These are phyloP conservation scores for Rubroboletus pulcherrimus DNA, from an alignment of 768 basidiomycete genomes.

Conservation along the genomic window DNA sequence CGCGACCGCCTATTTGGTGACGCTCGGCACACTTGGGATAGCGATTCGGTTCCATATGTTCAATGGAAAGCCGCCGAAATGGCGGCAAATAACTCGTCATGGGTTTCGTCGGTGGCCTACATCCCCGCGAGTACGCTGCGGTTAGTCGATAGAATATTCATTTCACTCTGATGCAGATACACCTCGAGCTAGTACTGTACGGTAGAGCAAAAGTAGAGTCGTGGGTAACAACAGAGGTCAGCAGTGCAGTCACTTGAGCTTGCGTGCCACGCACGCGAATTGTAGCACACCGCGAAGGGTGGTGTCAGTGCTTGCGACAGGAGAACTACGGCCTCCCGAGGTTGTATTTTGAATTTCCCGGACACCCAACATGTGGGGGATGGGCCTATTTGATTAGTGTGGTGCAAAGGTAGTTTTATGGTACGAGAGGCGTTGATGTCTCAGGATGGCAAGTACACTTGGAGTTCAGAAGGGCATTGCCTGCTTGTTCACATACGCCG, in stretches of 20 bases:
- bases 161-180: not conserved
- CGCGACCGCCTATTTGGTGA: not conserved
- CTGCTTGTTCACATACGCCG: conserved; percentile 26
- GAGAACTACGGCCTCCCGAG: not conserved
- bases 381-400: not conserved
- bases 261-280: too few species aligned
- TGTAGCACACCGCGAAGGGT: not conserved
- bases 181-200: not conserved
- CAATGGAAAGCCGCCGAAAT: not conserved
- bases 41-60: not conserved
- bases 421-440: conserved; percentile 5
- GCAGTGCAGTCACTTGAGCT: not conserved
- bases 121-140: not conserved
- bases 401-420: not conserved
- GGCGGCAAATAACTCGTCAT: not conserved
- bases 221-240: not conserved
- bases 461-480: conserved; percentile 9
- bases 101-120: not conserved
- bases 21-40: not conserved
- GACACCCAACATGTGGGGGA: not conserved
- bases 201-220: not conserved
- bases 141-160: not conserved
- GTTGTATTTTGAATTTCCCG: not conserved
- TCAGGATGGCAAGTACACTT: conserved; percentile 20
- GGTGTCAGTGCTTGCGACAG: not conserved